Percentiles rank a stretch among this genome's conserved stretches.
Evolutionary conservation across 805 yeast genomes (phyloP).

Genomic region (Candida saitoana): DNA sequence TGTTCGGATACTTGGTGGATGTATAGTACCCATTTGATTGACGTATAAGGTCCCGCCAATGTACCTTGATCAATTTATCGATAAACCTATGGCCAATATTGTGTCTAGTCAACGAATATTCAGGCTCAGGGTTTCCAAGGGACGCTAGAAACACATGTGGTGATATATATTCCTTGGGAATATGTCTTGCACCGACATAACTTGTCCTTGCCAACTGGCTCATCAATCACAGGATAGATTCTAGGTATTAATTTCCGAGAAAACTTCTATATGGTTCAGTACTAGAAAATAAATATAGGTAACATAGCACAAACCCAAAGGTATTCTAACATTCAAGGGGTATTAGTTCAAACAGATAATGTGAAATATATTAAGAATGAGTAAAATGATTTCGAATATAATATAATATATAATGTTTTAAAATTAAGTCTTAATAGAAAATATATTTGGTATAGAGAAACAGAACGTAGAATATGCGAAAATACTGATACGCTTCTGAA

Average conservation of each 20-base stretch:
- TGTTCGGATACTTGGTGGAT: slow-evolving; percentile 18
- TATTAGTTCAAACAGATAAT: no score
- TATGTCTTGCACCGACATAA: slow-evolving; percentile 6
- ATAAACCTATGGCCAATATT: slow-evolving; percentile 69
- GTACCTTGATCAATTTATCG: slow-evolving; percentile 20
- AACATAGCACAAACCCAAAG: no score
- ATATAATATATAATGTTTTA: no score
- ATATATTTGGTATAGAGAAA: no score
- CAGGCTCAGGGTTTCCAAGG: slow-evolving; percentile 74
- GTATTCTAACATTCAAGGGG: no score
- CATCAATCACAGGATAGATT: background rate
- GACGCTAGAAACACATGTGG: slow-evolving; percentile 36
- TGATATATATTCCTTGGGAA: background rate
- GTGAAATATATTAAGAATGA: no score
- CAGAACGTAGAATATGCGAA: no score
- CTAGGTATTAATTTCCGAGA: background rate
- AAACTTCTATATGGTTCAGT: no score
- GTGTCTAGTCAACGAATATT: slow-evolving; percentile 63
- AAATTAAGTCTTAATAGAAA: no score
- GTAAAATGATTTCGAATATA: no score
- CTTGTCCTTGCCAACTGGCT: background rate
- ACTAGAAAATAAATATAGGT: no score
- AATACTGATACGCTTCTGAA: no score
- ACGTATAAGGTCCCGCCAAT: slow-evolving; percentile 20
- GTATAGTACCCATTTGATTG: slow-evolving; percentile 6